Percentiles rank a stretch among this genome's conserved stretches.
These are phyloP conservation scores for Fraxinus ornus DNA, from an alignment of 305 asterid genomes.

Conservation along the genomic window DNA sequence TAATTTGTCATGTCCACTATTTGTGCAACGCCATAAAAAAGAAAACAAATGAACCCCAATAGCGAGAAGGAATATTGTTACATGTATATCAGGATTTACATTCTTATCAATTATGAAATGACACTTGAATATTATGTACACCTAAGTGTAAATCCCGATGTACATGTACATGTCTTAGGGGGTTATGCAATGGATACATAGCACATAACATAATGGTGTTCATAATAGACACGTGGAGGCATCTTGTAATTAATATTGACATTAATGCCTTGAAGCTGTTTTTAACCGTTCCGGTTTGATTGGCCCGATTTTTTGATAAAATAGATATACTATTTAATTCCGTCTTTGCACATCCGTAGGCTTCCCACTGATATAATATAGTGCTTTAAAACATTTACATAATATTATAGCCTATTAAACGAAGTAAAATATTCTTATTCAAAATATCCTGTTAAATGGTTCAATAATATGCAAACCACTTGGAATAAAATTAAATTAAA, in stretches of 20 bases:
- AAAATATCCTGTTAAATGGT: not conserved
- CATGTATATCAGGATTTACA: no score
- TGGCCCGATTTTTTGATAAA: not conserved
- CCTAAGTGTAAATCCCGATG: no score
- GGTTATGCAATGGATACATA: no score
- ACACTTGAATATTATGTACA: no score
- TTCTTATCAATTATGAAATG: no score
- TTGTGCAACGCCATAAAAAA: not conserved
- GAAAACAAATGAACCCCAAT: not conserved
- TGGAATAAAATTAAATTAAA: not conserved
- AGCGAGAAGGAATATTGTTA: not conserved
- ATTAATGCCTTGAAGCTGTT: not conserved
- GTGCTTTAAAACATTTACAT: not conserved
- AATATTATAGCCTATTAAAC: not conserved
- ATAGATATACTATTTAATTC: not conserved
- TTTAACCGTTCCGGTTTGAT: not conserved
- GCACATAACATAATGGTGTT: no score
- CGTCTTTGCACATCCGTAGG: not conserved
- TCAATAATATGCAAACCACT: not conserved
- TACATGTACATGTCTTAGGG: not conserved
- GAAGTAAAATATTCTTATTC: not conserved
- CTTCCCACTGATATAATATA: not conserved
- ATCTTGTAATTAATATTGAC: not conserved
- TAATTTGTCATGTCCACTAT: not conserved
- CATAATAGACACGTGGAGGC: no score